phyloP scores from a whole-genome alignment of 2,329 filamentous ascomycete species.

The Diaporthe amygdali region DNA sequence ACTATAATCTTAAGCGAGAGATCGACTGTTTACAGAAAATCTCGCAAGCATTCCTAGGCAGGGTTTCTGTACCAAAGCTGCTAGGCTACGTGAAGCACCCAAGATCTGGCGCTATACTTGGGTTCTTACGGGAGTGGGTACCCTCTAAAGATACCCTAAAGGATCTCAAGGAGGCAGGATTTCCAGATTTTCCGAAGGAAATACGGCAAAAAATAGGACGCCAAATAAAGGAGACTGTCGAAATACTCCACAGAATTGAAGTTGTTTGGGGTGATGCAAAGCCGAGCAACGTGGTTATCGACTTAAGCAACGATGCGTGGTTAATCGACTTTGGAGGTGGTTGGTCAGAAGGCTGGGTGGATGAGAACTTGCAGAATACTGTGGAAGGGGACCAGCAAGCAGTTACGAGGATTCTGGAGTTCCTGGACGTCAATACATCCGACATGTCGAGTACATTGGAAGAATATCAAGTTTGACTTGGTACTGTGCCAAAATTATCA shows the following conservation, averaged over 20 bases:
- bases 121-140: conserved; percentile 14
- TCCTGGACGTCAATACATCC: not conserved
- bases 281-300: conserved; percentile 42
- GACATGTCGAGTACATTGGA: not conserved
- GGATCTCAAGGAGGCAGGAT: not conserved
- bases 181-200: not conserved
- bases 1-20: not conserved
- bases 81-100: not conserved
- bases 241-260: conserved; percentile 33
- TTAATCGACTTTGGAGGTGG: conserved; percentile 46
- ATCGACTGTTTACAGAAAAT: conserved; percentile 9
- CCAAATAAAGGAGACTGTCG: conserved; percentile 34
- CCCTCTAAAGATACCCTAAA: not conserved
- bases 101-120: not conserved
- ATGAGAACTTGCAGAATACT: conserved; percentile 41
- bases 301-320: conserved; percentile 41
- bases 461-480: no score
- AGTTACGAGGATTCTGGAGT: conserved; percentile 26
- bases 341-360: conserved; percentile 45
- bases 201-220: not conserved
- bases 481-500: no score
- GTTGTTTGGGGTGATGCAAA: conserved; percentile 40
- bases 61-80: not conserved
- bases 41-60: not conserved
- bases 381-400: conserved; percentile 42